Conservation (phyloP, 495 filamentous ascomycete species). For the Aspergillus taichungensis region DNA sequence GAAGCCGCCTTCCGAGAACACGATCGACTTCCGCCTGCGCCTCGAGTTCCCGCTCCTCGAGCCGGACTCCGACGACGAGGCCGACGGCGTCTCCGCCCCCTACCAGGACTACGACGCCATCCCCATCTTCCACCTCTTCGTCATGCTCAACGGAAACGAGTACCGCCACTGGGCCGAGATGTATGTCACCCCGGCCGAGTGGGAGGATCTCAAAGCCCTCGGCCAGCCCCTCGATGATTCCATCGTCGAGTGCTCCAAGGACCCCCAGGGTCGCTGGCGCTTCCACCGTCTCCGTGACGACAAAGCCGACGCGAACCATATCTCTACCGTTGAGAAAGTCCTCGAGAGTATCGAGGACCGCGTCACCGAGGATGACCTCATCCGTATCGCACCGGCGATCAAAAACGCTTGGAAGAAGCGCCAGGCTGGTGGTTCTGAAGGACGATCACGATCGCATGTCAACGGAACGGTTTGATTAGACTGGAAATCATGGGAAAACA, state of each 20-base stretch:
- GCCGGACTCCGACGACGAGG: conserved; percentile 57
- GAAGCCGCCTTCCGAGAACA: conserved; percentile 91
- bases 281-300: conserved; percentile 84
- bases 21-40: conserved; percentile 76
- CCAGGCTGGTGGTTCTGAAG: conserved; percentile 20
- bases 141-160: conserved; percentile 44
- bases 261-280: conserved; percentile 64
- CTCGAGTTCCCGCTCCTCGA: conserved; percentile 67
- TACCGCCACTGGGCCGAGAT: conserved; percentile 59
- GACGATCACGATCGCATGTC: conserved; percentile 10
- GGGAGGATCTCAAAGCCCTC: conserved; percentile 69
- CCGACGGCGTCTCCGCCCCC: conserved; percentile 46
- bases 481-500: conserved; percentile 32
- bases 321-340: conserved; percentile 68
- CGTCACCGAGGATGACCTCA: conserved; percentile 57
- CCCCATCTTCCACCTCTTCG: conserved; percentile 51
- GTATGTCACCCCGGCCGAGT: conserved; percentile 64
- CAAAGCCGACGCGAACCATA: conserved; percentile 85
- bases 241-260: conserved; percentile 82
- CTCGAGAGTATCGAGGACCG: conserved; percentile 73
- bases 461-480: conserved; percentile 31
- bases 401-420: conserved; percentile 65
- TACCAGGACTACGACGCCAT: conserved; percentile 51
- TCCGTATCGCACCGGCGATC: conserved; percentile 54
- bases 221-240: conserved; percentile 65